These are phyloP conservation scores for Botryotinia convoluta DNA, from an alignment of 2,329 filamentous ascomycete genomes.

Conservation along the genomic window DNA sequence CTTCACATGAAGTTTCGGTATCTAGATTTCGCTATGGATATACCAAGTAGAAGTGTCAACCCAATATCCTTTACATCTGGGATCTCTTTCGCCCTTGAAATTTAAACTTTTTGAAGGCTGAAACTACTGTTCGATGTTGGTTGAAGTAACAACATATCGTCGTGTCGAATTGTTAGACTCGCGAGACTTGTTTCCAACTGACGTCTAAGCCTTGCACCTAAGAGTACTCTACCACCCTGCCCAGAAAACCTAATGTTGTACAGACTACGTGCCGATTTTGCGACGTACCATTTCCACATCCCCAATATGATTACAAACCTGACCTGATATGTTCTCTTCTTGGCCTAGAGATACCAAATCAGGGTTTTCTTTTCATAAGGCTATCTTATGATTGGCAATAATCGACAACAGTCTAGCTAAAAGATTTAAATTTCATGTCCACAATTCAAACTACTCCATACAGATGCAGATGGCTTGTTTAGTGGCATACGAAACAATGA, in stretches of 20 bases:
- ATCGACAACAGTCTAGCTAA: slow-evolving; percentile 3
- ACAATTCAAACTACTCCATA: neutral
- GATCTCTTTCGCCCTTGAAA: neutral
- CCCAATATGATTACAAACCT: neutral
- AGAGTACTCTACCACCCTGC: neutral
- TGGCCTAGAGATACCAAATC: neutral
- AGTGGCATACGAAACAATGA: slow-evolving; percentile 3
- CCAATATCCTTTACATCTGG: neutral
- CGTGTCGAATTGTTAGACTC: neutral
- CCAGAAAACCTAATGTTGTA: neutral
- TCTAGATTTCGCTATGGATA: neutral
- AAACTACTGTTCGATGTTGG: neutral
- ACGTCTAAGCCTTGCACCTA: neutral
- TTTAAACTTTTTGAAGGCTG: neutral
- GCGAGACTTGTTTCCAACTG: neutral
- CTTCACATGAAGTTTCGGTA: neutral
- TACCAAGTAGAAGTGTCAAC: neutral
- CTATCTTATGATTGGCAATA: slow-evolving; percentile 3
- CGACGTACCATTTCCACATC: neutral
- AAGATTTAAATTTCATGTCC: neutral
- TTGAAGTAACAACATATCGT: neutral
- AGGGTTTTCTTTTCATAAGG: neutral
- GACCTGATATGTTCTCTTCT: neutral
- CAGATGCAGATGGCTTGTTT: neutral
- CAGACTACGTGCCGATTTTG: neutral